Conservation (phyloP, 2,329 filamentous ascomycete species). For the Ilyonectria destructans region DNA sequence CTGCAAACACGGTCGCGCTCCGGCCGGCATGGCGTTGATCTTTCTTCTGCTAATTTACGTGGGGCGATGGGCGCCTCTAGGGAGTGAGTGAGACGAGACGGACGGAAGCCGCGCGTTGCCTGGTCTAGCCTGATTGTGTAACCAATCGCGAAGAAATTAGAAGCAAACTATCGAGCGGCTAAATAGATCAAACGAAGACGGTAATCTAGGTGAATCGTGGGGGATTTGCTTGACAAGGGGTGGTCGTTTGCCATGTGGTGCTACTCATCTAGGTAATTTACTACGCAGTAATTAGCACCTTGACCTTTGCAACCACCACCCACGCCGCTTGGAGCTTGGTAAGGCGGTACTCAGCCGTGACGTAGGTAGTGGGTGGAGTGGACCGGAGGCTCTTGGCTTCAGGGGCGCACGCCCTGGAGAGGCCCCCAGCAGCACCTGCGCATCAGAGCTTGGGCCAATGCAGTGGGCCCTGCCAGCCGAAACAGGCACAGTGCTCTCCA, state of each 20-base stretch:
- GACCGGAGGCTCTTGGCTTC: conserved; percentile 2
- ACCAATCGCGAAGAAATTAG: background rate
- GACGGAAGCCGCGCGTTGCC: conserved; percentile 32
- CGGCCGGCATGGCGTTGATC: conserved; percentile 31
- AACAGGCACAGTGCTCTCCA: conserved; percentile 10
- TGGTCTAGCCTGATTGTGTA: conserved; percentile 14
- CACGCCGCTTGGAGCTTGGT: too few species aligned
- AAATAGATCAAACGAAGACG: background rate
- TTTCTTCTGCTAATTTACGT: background rate
- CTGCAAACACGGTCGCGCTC: conserved; percentile 13
- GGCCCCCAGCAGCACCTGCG: background rate
- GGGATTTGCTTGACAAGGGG: background rate
- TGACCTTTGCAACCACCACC: too few species aligned
- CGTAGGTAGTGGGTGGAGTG: background rate
- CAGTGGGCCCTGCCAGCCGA: conserved; percentile 4
- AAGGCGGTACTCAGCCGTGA: background rate
- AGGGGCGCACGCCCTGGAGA: conserved; percentile 2
- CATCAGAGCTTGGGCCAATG: conserved; percentile 1
- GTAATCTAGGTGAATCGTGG: background rate
- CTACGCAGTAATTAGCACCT: background rate
- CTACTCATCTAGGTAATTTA: too few species aligned
- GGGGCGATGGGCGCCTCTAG: conserved; percentile 6
- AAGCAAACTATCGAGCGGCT: background rate
- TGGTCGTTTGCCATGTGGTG: background rate
- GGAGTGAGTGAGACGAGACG: conserved; percentile 22